Evolutionary conservation across 345 rosid species (phyloP), one percentile per base, ranked within the genome.

Genomic region (Citropsis articulata): DNA sequence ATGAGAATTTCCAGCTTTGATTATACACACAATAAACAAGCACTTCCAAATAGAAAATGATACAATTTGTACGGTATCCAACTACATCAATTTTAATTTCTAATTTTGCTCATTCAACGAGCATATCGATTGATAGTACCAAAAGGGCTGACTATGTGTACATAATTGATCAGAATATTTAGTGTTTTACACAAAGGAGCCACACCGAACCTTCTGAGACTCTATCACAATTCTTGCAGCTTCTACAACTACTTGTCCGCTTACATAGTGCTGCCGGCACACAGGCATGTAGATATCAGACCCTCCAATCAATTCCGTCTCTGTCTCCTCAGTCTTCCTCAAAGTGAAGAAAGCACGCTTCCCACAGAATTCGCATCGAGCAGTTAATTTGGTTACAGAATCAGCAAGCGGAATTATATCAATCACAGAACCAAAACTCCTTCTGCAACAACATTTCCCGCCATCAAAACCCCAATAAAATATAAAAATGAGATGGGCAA

Each of bases 251-350:
- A 78, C 90, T 78, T 91, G 94, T 70, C 98, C 98, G 1, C 83
- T 85, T 4, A 89, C 90, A 76, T 93, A 93, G 66, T 93, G 98
- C 76, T 71, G 84, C 40, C 98, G 76, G 76, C 98, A 93, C 12
- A 95, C 97, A 0, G 98, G 95, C 98, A 93, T 95, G 84, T 93
- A 93, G 4, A 91, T 81, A 69, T 95, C 91, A 2, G 96, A 86
- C 2, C 98, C 99, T 0, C 94, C 98, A 0, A 95, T 91, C 50
- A 93, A 66, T 69, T 95, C 97, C 7, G 88, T 93, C 79, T 71
- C 79, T 8, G 66, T 88, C 79, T 95, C 94, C 62, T 85, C 85
- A 2, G 94, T 92, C 91, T 92, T 93, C 84, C 99, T 85, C 36
- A 91, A 71, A 36, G 99, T 95, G 75, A 95, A 95, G 79, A 74